Base-by-base conservation (phyloP, 1,139 yeast genomes). In the Magnusiomyces tetraspermus region DNA sequence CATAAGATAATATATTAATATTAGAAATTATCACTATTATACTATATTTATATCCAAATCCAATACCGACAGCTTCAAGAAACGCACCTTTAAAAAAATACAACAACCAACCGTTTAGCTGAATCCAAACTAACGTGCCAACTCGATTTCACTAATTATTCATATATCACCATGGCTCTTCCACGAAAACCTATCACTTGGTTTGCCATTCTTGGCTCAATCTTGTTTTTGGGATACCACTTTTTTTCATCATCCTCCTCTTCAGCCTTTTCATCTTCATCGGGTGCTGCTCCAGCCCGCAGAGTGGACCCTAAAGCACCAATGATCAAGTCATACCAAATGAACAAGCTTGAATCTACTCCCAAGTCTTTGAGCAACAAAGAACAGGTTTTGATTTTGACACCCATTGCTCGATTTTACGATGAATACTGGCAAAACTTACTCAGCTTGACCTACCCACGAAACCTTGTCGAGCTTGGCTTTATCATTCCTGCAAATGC, bases 331-430 rank as follows among this genome's bases (percentile, higher is more conserved):
- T 94, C 87, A 65, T 88, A 85, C 66, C 88, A 88, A 67, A 76
- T 90, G 72, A 89, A 90, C 70, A 77, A 77, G 62, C 72, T 90
- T 59, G 79, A 82, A 38, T 76, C 90, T 4, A 78, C 90, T 1
- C 74, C 84, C 24, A 76, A 80, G 67, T 84, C 95, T 8, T 78
- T 80, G 51, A 75, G 76, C 55, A 85, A 87, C 67, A 78, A 77
- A 62, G 97, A 92, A 66, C 85, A 85, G 59, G 87, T 92, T 36
- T 75, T 92, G 65, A 79, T 85, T 58, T 77, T 86, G 68, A 82
- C 97, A 2, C 98, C 98, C 45, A 81, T 92, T 80, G 84, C 95
- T 48, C 78, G 81, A 59, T 92, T 92, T 66, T 80, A 85, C 65
- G 81, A 82, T 23, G 84, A 79, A 61, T 92, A 89, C 72, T 92